phyloP scores from a whole-genome alignment of 495 filamentous ascomycete genomes.

The Xylaria scruposa region DNA sequence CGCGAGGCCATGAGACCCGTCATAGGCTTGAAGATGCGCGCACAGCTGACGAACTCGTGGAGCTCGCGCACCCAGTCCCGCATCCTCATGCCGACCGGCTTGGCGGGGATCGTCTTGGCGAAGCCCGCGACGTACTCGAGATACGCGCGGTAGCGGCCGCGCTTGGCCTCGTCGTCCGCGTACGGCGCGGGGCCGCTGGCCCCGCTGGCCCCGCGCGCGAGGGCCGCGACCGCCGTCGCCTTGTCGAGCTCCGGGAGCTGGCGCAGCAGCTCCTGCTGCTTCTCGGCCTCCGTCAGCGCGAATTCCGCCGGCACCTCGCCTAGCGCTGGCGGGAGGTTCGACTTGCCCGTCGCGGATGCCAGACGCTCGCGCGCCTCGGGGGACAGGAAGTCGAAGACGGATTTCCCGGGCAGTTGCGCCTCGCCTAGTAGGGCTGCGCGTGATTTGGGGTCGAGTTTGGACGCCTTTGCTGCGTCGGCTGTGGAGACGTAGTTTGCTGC shows the following conservation, averaged over 20 bases:
- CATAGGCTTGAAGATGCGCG: constrained; percentile 91
- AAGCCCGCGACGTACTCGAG: constrained; percentile 79
- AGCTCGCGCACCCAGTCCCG: constrained; percentile 84
- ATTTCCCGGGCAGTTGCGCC: constrained; percentile 83
- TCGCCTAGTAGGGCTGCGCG: constrained; percentile 86
- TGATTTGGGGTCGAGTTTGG: constrained; percentile 76
- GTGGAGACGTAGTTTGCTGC: constrained; percentile 67
- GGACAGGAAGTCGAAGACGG: constrained; percentile 93
- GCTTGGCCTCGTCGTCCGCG: constrained; percentile 78
- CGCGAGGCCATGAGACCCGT: constrained; percentile 89
- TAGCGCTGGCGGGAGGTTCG: constrained; percentile 76
- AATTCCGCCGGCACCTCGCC: constrained; percentile 76
- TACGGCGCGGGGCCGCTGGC: constrained; percentile 78
- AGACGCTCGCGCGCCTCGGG: constrained; percentile 79
- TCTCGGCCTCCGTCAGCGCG: constrained; percentile 63
- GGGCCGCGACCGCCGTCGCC: constrained; percentile 72
- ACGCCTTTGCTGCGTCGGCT: constrained; percentile 75
- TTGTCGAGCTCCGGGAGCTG: constrained; percentile 76
- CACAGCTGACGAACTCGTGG: constrained; percentile 85
- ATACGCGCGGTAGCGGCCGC: constrained; percentile 77
- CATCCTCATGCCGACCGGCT: constrained; percentile 55
- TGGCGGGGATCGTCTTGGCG: constrained; percentile 63
- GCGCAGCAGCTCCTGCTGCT: constrained; percentile 62
- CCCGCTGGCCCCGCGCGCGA: constrained; percentile 69
- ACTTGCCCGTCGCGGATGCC: constrained; percentile 74